Evolutionary conservation across 2,329 filamentous ascomycete genomes (phyloP).

Genomic region (Aspergillus latus): DNA sequence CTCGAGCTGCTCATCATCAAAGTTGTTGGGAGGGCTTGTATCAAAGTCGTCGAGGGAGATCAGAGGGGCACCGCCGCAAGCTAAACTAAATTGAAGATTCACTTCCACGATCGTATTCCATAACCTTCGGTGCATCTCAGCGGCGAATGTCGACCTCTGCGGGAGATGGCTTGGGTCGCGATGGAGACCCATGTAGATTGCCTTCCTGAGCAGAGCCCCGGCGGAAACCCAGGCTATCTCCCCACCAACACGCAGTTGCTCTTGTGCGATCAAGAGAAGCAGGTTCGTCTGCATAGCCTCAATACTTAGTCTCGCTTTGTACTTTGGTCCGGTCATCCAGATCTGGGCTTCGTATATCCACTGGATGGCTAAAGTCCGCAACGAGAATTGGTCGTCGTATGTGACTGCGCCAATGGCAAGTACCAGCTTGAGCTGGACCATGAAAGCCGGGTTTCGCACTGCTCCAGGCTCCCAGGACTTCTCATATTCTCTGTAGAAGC

Average conservation of each 20-base stretch:
- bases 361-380: slow-evolving; percentile 50
- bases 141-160: slow-evolving; percentile 18
- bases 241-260: slow-evolving; percentile 35
- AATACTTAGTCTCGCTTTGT: slow-evolving; percentile 54
- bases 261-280: slow-evolving; percentile 41
- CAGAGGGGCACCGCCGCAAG: slow-evolving; percentile 37
- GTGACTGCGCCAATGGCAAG: slow-evolving; percentile 56
- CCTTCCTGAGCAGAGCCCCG: slow-evolving; percentile 40
- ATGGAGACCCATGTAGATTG: slow-evolving; percentile 44
- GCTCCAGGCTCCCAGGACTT: slow-evolving; percentile 45
- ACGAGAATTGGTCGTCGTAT: slow-evolving; percentile 53
- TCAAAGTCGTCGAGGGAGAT: slow-evolving; percentile 39
- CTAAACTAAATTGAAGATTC: slow-evolving; percentile 39
- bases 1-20: slow-evolving; percentile 42
- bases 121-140: slow-evolving; percentile 31
- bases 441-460: slow-evolving; percentile 43
- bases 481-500: slow-evolving; percentile 57
- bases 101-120: slow-evolving; percentile 40
- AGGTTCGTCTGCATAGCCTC: slow-evolving; percentile 51
- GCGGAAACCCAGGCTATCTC: slow-evolving; percentile 40
- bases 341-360: slow-evolving; percentile 61
- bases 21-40: slow-evolving; percentile 39
- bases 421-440: slow-evolving; percentile 59
- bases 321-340: slow-evolving; percentile 55
- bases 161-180: slow-evolving; percentile 38